A percentile compares a stretch with the other conserved stretches of the same genome.
Evolutionary conservation across 768 basidiomycete species (phyloP).

Genomic region (Amanita rimosa): DNA sequence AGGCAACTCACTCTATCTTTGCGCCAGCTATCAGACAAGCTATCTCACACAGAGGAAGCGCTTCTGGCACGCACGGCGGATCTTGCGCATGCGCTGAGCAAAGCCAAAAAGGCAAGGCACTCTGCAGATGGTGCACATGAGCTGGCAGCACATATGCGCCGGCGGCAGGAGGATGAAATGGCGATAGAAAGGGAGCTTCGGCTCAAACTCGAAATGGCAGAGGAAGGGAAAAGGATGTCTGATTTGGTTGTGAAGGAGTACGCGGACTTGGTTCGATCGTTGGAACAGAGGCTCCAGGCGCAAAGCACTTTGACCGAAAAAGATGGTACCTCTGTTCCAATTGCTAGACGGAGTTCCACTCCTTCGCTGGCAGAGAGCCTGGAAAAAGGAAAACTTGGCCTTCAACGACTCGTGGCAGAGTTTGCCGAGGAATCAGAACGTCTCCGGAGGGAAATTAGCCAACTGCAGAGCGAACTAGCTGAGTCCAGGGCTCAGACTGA

Average conservation of each 20-base stretch:
- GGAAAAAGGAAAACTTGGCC: slow-evolving; percentile 32
- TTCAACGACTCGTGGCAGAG: slow-evolving; percentile 38
- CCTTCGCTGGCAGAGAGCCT: slow-evolving; percentile 24
- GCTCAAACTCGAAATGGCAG: slow-evolving; percentile 30
- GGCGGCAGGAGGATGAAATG: slow-evolving; percentile 41
- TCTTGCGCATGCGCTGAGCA: slow-evolving; percentile 29
- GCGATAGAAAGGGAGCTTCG: slow-evolving; percentile 38
- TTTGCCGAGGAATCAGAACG: slow-evolving; percentile 36
- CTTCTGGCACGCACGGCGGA: slow-evolving; percentile 38
- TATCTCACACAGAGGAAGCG: slow-evolving; percentile 46
- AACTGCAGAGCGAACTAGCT: slow-evolving; percentile 33
- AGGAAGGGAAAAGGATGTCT: slow-evolving; percentile 50
- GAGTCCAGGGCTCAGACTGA: slow-evolving; percentile 28
- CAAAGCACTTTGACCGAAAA: background rate
- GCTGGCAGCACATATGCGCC: slow-evolving; percentile 40
- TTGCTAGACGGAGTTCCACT: background rate
- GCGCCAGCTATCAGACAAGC: slow-evolving; percentile 57
- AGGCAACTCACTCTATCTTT: slow-evolving; percentile 58
- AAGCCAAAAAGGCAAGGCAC: slow-evolving; percentile 29
- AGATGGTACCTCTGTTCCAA: slow-evolving; percentile 5
- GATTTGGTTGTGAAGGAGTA: slow-evolving; percentile 65
- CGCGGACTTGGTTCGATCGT: slow-evolving; percentile 56
- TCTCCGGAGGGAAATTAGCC: slow-evolving; percentile 30
- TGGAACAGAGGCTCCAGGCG: slow-evolving; percentile 33
- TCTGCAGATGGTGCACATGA: slow-evolving; percentile 42